These are phyloP conservation scores for Ophiostoma triangulosporum DNA, from an alignment of 2,329 filamentous ascomycete genomes.

Conservation along the genomic window DNA sequence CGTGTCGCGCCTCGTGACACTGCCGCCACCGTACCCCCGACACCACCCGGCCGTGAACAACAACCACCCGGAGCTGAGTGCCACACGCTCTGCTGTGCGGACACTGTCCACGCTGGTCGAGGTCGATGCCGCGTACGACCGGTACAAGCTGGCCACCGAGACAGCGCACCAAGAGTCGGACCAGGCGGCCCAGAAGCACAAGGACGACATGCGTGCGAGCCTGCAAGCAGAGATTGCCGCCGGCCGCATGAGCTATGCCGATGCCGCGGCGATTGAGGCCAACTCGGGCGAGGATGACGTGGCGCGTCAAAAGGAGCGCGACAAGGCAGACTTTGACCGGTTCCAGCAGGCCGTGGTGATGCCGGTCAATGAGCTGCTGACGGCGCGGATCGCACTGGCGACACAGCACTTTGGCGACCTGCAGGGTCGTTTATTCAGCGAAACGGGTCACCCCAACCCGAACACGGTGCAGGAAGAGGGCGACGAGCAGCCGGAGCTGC, in stretches of 20 bases:
- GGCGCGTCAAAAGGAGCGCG: constrained; percentile 54
- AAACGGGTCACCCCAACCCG: constrained; percentile 53
- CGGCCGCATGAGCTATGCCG: constrained; percentile 66
- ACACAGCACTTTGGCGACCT: constrained; percentile 68
- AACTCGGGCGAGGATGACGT: constrained; percentile 60
- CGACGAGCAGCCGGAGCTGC: constrained; percentile 81
- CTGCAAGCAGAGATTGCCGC: constrained; percentile 67
- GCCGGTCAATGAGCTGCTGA: constrained; percentile 69
- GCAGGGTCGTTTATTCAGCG: constrained; percentile 56
- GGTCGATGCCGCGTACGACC: constrained; percentile 53
- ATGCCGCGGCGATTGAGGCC: constrained; percentile 65
- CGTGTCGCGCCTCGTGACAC: constrained; percentile 79
- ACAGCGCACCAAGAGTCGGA: constrained; percentile 44
- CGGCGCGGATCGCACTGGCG: constrained; percentile 57
- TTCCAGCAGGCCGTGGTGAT: constrained; percentile 77
- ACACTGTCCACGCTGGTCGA: constrained; percentile 61
- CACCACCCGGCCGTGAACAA: constrained; percentile 96
- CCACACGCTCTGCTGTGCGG: constrained; percentile 62
- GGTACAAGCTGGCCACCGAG: constrained; percentile 40
- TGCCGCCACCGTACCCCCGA: constrained; percentile 86
- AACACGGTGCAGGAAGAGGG: constrained; percentile 89
- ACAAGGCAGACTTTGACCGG: constrained; percentile 68
- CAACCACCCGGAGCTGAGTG: constrained; percentile 76
- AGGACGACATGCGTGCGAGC: constrained; percentile 54
- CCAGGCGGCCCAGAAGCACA: constrained; percentile 36